phyloP scores from a whole-genome alignment of 2,329 filamentous ascomycete genomes.

The Penicillium verrucosum region DNA sequence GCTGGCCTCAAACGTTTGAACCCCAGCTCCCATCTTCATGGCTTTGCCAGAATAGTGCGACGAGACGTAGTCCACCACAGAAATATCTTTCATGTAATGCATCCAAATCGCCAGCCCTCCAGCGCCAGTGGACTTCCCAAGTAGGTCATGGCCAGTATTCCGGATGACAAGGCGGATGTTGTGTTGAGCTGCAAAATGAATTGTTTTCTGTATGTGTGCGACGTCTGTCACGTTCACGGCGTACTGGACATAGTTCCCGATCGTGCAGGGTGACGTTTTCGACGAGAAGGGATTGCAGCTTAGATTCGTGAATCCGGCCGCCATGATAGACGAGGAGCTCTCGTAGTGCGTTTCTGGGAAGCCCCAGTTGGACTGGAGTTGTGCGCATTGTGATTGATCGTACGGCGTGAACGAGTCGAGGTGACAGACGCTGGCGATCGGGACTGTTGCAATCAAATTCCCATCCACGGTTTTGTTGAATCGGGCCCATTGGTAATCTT shows the following conservation, averaged over 20 bases:
- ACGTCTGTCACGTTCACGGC: constrained; percentile 11
- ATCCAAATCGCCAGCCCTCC: constrained; percentile 43
- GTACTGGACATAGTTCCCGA: constrained; percentile 8
- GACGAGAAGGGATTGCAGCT: constrained; percentile 3
- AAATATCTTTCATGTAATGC: constrained; percentile 40
- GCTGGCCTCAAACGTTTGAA: constrained; percentile 11
- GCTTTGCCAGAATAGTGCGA: constrained; percentile 8
- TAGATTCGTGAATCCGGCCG: neutral
- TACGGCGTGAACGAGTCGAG: neutral
- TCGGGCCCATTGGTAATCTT: neutral
- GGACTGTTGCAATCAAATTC: constrained; percentile 8
- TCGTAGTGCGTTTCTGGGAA: neutral
- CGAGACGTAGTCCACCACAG: constrained; percentile 9
- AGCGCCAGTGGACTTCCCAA: constrained; percentile 33
- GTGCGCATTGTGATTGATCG: neutral
- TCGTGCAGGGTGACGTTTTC: constrained; percentile 8
- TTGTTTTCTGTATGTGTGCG: constrained; percentile 1
- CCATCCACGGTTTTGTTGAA: constrained; percentile 11
- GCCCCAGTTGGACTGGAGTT: neutral
- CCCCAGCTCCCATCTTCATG: constrained; percentile 10
- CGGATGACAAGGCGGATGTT: constrained; percentile 35
- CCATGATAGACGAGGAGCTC: neutral
- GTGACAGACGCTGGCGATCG: constrained; percentile 10
- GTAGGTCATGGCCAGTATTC: constrained; percentile 47
- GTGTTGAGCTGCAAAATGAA: constrained; percentile 10